phyloP scores from a whole-genome alignment of 148 eudicot genomes.

The Hydrangea macrophylla region DNA sequence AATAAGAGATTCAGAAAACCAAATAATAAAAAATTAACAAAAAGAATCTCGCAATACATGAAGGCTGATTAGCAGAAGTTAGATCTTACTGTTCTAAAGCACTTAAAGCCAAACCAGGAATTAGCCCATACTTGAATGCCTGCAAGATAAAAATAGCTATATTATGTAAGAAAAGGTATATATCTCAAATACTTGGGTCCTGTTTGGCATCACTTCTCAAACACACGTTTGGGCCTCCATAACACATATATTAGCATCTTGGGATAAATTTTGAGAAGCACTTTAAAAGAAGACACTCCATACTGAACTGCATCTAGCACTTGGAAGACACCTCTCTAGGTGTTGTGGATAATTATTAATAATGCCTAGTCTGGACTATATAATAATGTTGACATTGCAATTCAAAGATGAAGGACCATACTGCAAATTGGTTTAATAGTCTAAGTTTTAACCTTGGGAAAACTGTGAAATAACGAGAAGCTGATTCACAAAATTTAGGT shows the following conservation, averaged over 20 bases:
- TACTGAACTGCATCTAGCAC: not conserved
- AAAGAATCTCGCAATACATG: not conserved
- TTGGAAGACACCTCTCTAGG: not conserved
- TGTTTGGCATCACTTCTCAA: conserved; percentile 4
- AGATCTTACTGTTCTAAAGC: conserved; percentile 75
- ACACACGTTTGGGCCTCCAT: no score
- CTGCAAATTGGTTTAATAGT: no score
- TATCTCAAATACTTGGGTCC: not conserved
- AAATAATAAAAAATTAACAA: no score
- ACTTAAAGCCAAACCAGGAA: conserved; percentile 80
- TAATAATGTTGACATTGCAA: no score
- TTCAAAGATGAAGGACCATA: no score
- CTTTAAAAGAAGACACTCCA: not conserved
- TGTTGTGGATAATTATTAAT: no score
- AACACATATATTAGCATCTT: no score
- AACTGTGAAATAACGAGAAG: not conserved
- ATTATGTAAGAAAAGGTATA: conserved; percentile 1
- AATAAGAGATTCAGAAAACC: no score
- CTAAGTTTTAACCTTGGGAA: no score
- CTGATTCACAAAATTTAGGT: conserved; percentile 3
- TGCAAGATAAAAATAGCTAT: conserved; percentile 24
- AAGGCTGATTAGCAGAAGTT: not conserved
- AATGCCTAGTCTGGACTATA: no score
- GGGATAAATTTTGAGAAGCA: no score
- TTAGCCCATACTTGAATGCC: conserved; percentile 90